Evolutionary conservation across 1,139 yeast genomes (phyloP), one percentile per base, ranked within the genome.

Genomic region (Lodderomyces pseudojiufengensis): DNA sequence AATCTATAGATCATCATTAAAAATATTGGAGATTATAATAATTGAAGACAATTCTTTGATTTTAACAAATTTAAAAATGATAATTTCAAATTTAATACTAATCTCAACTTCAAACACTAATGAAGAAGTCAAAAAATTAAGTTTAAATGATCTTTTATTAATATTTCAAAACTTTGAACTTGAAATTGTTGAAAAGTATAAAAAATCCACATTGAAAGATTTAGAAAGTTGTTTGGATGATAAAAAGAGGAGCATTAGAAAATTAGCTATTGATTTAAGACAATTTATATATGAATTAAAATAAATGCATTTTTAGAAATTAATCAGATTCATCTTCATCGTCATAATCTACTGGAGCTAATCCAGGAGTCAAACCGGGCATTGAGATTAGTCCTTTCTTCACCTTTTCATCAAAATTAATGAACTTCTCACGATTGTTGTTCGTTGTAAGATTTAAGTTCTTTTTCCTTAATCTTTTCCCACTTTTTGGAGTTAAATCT

Each of bases 331-430:
- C 65, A 35, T 67, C 73, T 8, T 65, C 59, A 38, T 73, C 78
- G 39, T 73, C 70, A 47, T 71, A 73, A 35, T 81, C 95, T 14
- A 86, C 94, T 11, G 95, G 95, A 0, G 95, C 96, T 57, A 87
- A 71, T 37, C 96, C 96, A 1, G 95, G 96, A 0, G 96, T 87
- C 40, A 87, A 68, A 10, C 95, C 95, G 32, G 87, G 80, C 48
- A 71, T 73, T 9, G 73, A 59, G 42, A 65, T 59, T 34, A 53
- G 49, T 10, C 77, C 78, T 36, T 59, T 60, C 40, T 69, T 56
- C 35, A 73, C 57, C 52, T 69, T 72, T 25, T 59, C 57, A 37
- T 67, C 61, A 49, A 75, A 73, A 23, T 65, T 68, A 14, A 65
- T 65, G 33, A 31, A 32, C n/a, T 31, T 27, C 7, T 13, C 33